Evolutionary conservation across 1,139 yeast genomes (phyloP), one percentile per base, ranked within the genome.

Genomic region (Meyerozyma smithsonii): DNA sequence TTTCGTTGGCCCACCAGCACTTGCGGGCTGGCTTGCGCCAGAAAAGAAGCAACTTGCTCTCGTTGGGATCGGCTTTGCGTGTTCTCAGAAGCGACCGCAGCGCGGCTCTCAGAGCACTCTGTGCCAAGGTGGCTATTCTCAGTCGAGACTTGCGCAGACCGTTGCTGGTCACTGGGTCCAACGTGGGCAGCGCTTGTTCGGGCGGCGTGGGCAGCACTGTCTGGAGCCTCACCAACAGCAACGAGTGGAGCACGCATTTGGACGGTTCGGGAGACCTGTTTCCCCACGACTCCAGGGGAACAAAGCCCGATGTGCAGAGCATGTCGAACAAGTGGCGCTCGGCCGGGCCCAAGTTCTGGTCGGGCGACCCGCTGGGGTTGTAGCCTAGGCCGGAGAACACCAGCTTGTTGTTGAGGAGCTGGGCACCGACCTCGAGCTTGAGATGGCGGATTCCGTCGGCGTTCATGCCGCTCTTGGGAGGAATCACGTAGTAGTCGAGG

Each of bases 21-120:
- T 94, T 94, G 55, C 98, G 75, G 1, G 99, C 99, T 0, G 99
- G 99, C 57, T 92, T 92, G 47, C 96, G 76, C 98, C 98, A 94
- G 58, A 94, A 94, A 43, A 94, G 69, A 30, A 94, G 71, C 40
- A 94, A 72, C 58, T 94, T 92, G 26, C 92, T 86, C 40, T 69
- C 72, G 48, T 61, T 66, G 32, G 62, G 50, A 35, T 65, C 65
- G 43, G 59, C 58, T 48, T 56, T 58, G 45, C 71, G 60, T 24
- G 61, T 61, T 44, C 72, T 66, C 12, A 82, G 72, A 34, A 74
- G 59, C 3, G 85, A 78, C 48, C 84, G 64, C 14, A 81, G 69
- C 7, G 79, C 79, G 1, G 79, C 75, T 39, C 76, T 53, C 4
- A 65, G 53, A 4, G 76, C 76, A 45, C 61, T 59, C 32, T 56